A percentile compares a stretch with the other conserved stretches of the same genome.
Evolutionary conservation across 2,329 filamentous ascomycete species (phyloP).

Genomic region (Pseudocercospora musae): DNA sequence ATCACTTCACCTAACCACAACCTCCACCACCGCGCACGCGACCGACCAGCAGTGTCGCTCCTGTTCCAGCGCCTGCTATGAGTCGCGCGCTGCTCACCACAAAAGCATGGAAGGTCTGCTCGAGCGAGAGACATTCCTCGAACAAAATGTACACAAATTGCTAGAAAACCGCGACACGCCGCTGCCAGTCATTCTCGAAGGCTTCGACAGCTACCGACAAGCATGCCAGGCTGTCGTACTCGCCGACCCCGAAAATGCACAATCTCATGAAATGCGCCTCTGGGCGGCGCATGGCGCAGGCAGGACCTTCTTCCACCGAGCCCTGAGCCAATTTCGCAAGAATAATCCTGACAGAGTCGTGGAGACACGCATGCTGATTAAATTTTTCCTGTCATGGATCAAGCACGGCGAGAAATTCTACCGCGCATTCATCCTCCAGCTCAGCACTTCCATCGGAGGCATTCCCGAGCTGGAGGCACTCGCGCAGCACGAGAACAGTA

Average conservation of each 20-base stretch:
- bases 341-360: slow-evolving; percentile 54
- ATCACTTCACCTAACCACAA: slow-evolving; percentile 56
- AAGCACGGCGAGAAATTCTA: slow-evolving; percentile 88
- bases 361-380: slow-evolving; percentile 73
- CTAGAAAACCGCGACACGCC: slow-evolving; percentile 27
- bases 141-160: slow-evolving; percentile 29
- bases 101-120: slow-evolving; percentile 35
- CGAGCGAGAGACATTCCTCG: slow-evolving; percentile 29
- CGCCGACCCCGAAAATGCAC: slow-evolving; percentile 63
- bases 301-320: slow-evolving; percentile 73
- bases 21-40: slow-evolving; percentile 13
- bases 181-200: slow-evolving; percentile 24
- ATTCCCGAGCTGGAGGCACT: slow-evolving; percentile 58
- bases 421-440: slow-evolving; percentile 74
- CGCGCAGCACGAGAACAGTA: slow-evolving; percentile 39
- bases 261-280: slow-evolving; percentile 66
- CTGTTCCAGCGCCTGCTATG: slow-evolving; percentile 26
- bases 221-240: slow-evolving; percentile 71
- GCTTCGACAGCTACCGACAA: slow-evolving; percentile 55
- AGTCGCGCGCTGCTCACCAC: slow-evolving; percentile 19
- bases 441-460: slow-evolving; percentile 60
- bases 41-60: slow-evolving; percentile 12
- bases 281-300: slow-evolving; percentile 78
- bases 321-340: slow-evolving; percentile 54
- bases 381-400: slow-evolving; percentile 78